Conservation (phyloP, 805 yeast species). For the Kluyveromyces siamensis region DNA sequence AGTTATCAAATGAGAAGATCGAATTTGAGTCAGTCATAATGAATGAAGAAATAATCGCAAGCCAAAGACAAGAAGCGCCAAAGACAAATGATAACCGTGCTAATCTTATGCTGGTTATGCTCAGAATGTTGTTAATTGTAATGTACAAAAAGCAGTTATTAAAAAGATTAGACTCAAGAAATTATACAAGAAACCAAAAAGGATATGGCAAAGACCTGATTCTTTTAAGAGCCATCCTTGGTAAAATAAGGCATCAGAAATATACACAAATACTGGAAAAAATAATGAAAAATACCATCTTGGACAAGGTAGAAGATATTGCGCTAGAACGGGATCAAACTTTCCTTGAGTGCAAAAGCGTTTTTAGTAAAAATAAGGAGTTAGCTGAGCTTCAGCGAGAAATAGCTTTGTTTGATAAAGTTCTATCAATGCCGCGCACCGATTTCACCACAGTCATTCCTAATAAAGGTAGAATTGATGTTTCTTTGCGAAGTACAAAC, state of each 20-base stretch:
- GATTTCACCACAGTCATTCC: conserved; percentile 11
- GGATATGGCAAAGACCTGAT: background rate
- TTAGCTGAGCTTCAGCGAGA: conserved; percentile 18
- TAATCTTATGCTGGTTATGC: conserved; percentile 24
- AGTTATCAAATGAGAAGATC: conserved; percentile 53
- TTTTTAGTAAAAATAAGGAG: conserved; percentile 10
- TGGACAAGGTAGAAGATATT: conserved; percentile 15
- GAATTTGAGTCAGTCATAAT: conserved; percentile 59
- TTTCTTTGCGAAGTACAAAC: conserved; percentile 22
- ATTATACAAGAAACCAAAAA: background rate
- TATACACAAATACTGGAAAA: conserved; percentile 21
- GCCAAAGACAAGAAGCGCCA: conserved; percentile 34
- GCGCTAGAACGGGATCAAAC: conserved; percentile 4
- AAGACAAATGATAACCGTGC: conserved; percentile 34
- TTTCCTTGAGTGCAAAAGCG: background rate
- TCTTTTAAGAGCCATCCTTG: conserved; percentile 24
- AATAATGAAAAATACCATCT: conserved; percentile 18
- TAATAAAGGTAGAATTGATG: conserved; percentile 8
- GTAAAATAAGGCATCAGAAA: conserved; percentile 25
- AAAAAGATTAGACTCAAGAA: conserved; percentile 16
- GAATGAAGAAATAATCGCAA: conserved; percentile 28
- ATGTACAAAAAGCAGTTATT: conserved; percentile 32
- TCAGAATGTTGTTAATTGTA: conserved; percentile 29
- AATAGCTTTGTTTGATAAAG: conserved; percentile 15
- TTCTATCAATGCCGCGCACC: conserved; percentile 17